Evolutionary conservation across 2,329 filamentous ascomycete genomes (phyloP), one percentile per base, ranked within the genome.

Genomic region (Botryotinia convoluta): DNA sequence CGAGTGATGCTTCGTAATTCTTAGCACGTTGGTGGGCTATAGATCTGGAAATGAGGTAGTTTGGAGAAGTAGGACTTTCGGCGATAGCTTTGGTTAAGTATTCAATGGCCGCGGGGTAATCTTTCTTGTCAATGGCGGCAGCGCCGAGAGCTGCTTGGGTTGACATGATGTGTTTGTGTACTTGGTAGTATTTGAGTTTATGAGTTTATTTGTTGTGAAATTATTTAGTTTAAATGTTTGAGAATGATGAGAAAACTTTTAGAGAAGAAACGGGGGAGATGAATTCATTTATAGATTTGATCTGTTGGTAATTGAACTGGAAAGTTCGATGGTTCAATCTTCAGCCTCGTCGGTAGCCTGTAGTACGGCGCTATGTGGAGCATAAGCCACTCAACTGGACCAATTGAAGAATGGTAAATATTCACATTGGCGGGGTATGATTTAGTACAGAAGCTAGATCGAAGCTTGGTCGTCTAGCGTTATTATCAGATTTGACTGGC

Each of bases 41-140:
- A 7, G 94, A 92, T 32, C 95, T 93, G 77, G 92, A 90, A 75
- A 96, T 89, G 75, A 95, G 91, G 88, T 96, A 98, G 63, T 88
- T 83, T 1, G 94, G 93, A 1, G 94, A 93, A 67, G 88, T 84
- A 1, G 93, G 92, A 4, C 93, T 86, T 74, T 89, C 54, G 6
- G 61, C 83, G 48, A 97, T 85, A 10, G 93, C 93, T 57, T 84
- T 82, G 12, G 91, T 92, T 76, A 92, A 91, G 78, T 90, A 87
- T 51, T 84, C 81, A 77, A 97, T 88, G 62, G 93, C 94, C 64
- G 86, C 85, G 8, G 86, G 83, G 82, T 89, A 95, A 74, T 95
- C 87, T 69, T 87, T 87, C 14, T 83, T 84, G 42, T 88, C 83
- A 73, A 93, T 86, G 72, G 93, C 94, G 75, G 87, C 80, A 59